Evolutionary conservation across 345 rosid species (phyloP).

Genomic region (Pistacia integerrima): DNA sequence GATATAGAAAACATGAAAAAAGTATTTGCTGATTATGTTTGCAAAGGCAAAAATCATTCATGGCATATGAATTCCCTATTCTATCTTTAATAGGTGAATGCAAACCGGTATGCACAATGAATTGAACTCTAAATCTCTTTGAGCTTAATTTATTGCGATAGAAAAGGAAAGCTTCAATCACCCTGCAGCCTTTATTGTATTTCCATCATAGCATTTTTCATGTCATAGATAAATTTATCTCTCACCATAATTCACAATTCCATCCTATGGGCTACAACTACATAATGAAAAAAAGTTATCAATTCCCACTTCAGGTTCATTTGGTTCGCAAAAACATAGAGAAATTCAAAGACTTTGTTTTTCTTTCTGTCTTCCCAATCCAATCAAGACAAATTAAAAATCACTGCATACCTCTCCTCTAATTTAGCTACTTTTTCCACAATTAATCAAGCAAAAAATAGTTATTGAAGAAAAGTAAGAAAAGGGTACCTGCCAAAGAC

Average conservation of each 20-base stretch:
- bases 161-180: not conserved
- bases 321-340: not conserved
- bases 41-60: too few relatives aligned
- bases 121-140: too few relatives aligned
- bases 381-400: too few relatives aligned
- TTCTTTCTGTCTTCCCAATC: not conserved
- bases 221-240: not conserved
- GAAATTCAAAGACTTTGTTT: not conserved
- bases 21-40: too few relatives aligned
- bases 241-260: not conserved
- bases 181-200: not conserved
- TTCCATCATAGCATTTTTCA: not conserved
- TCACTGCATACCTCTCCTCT: not conserved
- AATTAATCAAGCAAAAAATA: not conserved
- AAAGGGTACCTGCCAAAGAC: conserved; percentile 78
- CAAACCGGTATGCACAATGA: too few relatives aligned
- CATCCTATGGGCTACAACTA: not conserved
- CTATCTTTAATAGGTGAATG: too few relatives aligned
- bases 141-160: too few relatives aligned
- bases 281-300: not conserved
- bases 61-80: too few relatives aligned
- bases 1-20: too few relatives aligned
- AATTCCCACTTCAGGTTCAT: not conserved
- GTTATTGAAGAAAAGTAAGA: too few relatives aligned
- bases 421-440: too few relatives aligned